Conservation (phyloP, 768 basidiomycete species). For the Lactarius hatsudake region DNA sequence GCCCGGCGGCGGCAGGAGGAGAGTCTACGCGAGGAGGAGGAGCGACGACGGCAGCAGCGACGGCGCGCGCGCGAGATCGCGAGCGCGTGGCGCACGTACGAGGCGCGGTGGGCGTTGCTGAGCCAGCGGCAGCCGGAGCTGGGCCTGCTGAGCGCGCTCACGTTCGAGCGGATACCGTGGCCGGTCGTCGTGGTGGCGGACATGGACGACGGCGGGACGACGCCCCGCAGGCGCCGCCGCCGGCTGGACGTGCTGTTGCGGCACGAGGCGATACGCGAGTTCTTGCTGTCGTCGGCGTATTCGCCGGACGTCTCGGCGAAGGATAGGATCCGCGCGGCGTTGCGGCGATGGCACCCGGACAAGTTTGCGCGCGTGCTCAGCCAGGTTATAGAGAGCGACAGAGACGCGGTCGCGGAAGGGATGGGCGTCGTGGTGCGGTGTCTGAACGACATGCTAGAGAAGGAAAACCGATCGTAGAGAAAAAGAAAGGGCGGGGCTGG, state of each 20-base stretch:
- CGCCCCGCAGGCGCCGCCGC: conserved; percentile 29
- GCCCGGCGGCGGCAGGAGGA: conserved; percentile 45
- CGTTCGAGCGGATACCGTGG: conserved; percentile 72
- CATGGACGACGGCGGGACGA: not conserved
- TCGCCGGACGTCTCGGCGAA: conserved; percentile 55
- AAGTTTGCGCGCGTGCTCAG: conserved; percentile 58
- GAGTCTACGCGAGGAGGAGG: conserved; percentile 46
- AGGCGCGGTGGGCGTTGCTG: conserved; percentile 48
- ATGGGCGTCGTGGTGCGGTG: conserved; percentile 63
- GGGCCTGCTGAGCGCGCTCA: conserved; percentile 41
- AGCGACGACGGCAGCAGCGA: conserved; percentile 35
- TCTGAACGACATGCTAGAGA: conserved; percentile 25
- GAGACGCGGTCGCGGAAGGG: conserved; percentile 51
- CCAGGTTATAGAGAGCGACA: conserved; percentile 54
- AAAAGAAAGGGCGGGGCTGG: not conserved
- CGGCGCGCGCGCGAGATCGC: conserved; percentile 39
- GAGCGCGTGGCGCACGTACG: conserved; percentile 34
- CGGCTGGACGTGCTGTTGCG: conserved; percentile 48
- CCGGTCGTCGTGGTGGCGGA: conserved; percentile 47
- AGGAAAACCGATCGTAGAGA: conserved; percentile 8
- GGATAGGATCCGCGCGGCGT: conserved; percentile 63
- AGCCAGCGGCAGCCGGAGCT: conserved; percentile 63
- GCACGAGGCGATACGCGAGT: conserved; percentile 48
- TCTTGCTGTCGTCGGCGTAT: conserved; percentile 63
- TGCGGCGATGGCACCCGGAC: conserved; percentile 82